Evolutionary conservation across 441 rosid species (phyloP).

Genomic region (Populus hybrid): DNA sequence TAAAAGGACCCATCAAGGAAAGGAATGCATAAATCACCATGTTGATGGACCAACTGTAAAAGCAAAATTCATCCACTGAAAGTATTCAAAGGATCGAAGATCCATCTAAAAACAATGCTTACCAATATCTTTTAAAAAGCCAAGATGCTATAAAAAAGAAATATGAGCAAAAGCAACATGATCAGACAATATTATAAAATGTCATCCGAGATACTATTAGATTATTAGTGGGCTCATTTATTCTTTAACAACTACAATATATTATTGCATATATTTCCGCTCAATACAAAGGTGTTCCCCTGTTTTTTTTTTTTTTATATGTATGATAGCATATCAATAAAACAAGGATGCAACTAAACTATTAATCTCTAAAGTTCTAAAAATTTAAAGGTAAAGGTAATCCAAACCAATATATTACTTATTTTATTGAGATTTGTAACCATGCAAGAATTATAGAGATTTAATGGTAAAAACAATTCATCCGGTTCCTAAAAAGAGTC

Average conservation of each 20-base stretch:
- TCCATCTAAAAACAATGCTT: too few relatives aligned
- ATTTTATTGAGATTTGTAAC: neutral
- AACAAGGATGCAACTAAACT: neutral
- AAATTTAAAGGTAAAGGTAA: neutral
- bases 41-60: neutral
- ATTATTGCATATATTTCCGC: fast-evolving
- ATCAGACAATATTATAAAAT: too few relatives aligned
- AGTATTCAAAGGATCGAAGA: neutral
- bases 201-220: fast-evolving
- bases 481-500: neutral
- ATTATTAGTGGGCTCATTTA: too few relatives aligned
- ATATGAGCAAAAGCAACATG: neutral
- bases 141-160: too few relatives aligned
- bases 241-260: neutral
- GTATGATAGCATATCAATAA: too few relatives aligned
- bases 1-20: too few relatives aligned
- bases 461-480: neutral
- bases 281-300: neutral
- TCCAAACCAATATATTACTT: neutral
- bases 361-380: too few relatives aligned
- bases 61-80: neutral
- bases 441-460: neutral
- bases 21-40: neutral
- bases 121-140: neutral
- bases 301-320: too few relatives aligned